phyloP scores from a whole-genome alignment of 257 asterid genomes.

The Capsicum chinense region DNA sequence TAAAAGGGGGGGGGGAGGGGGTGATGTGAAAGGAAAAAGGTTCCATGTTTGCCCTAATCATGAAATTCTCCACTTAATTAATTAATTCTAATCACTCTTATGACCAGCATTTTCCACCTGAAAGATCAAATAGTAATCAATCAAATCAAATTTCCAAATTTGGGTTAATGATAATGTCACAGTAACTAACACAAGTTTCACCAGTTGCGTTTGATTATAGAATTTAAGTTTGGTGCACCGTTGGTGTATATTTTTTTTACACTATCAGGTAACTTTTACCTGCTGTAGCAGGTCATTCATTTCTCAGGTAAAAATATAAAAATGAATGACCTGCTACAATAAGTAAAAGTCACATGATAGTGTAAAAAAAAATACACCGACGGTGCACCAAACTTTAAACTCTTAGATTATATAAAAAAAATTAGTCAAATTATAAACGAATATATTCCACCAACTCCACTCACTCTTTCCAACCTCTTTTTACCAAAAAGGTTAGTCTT shows the following conservation, averaged over 20 bases:
- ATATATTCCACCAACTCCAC: not conserved
- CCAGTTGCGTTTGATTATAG: not conserved
- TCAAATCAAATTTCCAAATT: not conserved
- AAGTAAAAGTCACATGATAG: too few species aligned
- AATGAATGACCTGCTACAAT: too few species aligned
- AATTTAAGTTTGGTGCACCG: too few species aligned
- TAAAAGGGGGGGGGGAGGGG: slow-evolving; percentile 17
- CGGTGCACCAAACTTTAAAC: too few species aligned
- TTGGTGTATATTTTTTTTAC: too few species aligned
- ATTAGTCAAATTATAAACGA: not conserved
- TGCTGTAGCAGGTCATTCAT: too few species aligned
- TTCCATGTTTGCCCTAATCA: not conserved
- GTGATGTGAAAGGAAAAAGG: too few species aligned
- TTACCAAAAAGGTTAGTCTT: not conserved
- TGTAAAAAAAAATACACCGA: too few species aligned
- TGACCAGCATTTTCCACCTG: not conserved
- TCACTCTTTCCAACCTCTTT: not conserved
- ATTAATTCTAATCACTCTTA: not conserved
- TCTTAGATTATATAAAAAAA: not conserved
- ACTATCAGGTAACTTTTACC: too few species aligned
- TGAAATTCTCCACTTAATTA: not conserved
- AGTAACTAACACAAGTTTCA: not conserved
- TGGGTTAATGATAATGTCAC: not conserved
- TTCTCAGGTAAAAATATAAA: too few species aligned
- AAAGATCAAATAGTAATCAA: not conserved